Evolutionary conservation across 345 rosid species (phyloP).

Genomic region (Eucalyptus polyanthemos): DNA sequence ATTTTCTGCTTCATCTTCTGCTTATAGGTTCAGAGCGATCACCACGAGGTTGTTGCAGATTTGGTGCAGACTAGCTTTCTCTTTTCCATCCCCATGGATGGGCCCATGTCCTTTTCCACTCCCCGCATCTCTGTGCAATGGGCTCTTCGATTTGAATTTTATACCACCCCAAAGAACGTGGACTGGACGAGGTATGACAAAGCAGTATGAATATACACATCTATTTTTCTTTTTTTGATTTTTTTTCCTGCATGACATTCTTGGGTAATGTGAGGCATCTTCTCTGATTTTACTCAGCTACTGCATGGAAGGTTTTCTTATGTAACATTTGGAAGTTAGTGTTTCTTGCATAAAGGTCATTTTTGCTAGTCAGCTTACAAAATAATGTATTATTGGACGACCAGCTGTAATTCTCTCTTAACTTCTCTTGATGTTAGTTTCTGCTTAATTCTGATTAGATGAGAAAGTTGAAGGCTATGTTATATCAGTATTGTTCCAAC

Average conservation of each 20-base stretch:
- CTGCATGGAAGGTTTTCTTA: background rate
- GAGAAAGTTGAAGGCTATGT: background rate
- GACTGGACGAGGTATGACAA: slow-evolving; percentile 64
- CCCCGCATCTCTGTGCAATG: slow-evolving; percentile 73
- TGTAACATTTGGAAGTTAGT: background rate
- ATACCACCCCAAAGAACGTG: slow-evolving; percentile 65
- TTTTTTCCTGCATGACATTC: background rate
- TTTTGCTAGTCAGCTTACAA: background rate
- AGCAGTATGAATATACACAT: background rate
- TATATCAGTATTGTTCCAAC: background rate
- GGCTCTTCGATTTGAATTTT: slow-evolving; percentile 89
- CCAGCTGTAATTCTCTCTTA: background rate
- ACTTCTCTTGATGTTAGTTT: background rate
- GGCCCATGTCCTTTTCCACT: slow-evolving; percentile 94
- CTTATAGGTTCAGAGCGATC: slow-evolving; percentile 83
- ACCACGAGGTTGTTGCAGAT: slow-evolving; percentile 92
- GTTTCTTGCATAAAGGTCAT: background rate
- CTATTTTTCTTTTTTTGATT: background rate
- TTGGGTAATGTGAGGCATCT: background rate
- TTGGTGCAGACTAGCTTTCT: slow-evolving; percentile 93
- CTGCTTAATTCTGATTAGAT: background rate
- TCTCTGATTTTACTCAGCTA: background rate
- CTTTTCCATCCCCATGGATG: slow-evolving; percentile 90
- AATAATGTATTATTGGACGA: background rate
- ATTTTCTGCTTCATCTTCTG: background rate